Evolutionary conservation across 495 filamentous ascomycete species (phyloP).

Genomic region (Neurospora pannonica): DNA sequence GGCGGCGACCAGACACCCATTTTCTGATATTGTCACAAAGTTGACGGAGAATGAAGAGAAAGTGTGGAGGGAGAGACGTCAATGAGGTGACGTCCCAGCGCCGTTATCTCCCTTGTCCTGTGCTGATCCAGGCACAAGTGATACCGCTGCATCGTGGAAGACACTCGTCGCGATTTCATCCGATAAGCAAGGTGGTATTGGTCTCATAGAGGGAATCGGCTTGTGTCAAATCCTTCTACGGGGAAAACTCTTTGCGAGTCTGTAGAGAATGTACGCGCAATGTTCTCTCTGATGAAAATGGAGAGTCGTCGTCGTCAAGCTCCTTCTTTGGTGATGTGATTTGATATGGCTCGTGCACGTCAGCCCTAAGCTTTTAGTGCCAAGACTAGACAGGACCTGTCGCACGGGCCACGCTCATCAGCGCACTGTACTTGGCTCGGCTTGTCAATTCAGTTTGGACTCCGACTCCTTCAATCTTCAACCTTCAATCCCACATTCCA

Average conservation of each 20-base stretch:
- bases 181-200: not conserved
- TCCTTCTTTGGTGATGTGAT: not conserved
- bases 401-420: not conserved
- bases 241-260: not conserved
- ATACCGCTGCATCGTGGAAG: not conserved
- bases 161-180: not conserved
- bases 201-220: not conserved
- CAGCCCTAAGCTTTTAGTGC: not conserved
- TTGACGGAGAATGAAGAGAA: not conserved
- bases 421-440: not conserved
- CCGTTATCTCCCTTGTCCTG: not conserved
- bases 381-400: not conserved
- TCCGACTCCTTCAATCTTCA: not conserved
- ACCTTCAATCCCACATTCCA: not conserved
- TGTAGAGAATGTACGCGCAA: not conserved
- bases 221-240: not conserved
- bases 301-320: not conserved
- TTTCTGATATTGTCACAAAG: not conserved
- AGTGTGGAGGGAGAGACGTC: not conserved
- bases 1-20: not conserved
- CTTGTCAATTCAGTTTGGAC: not conserved
- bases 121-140: not conserved
- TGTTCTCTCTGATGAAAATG: not conserved
- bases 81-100: not conserved
- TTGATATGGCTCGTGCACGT: not conserved